Evolutionary conservation across 1,284 basidiomycete genomes (phyloP).

Genomic region (Leccinum fallax): DNA sequence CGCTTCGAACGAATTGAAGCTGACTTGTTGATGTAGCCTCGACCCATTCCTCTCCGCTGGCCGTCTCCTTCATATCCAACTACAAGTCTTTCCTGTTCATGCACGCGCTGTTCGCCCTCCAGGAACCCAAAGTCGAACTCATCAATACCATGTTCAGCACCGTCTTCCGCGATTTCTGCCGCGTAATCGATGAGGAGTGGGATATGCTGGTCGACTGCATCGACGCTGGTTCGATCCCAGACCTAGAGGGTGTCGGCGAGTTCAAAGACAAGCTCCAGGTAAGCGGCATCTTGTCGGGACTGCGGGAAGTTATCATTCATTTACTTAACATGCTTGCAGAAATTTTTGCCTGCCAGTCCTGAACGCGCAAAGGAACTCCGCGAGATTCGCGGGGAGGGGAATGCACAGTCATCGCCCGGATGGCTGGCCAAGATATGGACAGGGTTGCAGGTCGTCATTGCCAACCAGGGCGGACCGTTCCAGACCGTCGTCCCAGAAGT

Average conservation of each 20-base stretch:
- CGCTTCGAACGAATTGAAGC: neutral
- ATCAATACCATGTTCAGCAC: slow-evolving; percentile 29
- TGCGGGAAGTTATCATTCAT: neutral
- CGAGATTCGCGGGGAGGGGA: neutral
- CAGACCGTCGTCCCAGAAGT: slow-evolving; percentile 24
- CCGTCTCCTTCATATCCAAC: slow-evolving; percentile 20
- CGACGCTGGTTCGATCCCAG: slow-evolving; percentile 17
- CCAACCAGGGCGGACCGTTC: slow-evolving; percentile 31
- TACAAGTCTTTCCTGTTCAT: slow-evolving; percentile 30
- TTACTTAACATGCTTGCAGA: slow-evolving; percentile 6
- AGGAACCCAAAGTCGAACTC: slow-evolving; percentile 24
- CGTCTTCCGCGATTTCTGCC: slow-evolving; percentile 24
- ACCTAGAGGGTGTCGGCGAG: slow-evolving; percentile 12
- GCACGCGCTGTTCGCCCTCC: slow-evolving; percentile 28
- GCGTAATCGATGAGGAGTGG: slow-evolving; percentile 20
- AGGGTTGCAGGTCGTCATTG: slow-evolving; percentile 13
- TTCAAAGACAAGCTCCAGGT: slow-evolving; percentile 23
- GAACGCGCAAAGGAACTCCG: slow-evolving; percentile 20
- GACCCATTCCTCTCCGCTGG: slow-evolving; percentile 27
- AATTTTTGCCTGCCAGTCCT: slow-evolving; percentile 19
- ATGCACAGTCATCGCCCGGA: slow-evolving; percentile 3
- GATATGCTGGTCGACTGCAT: slow-evolving; percentile 26
- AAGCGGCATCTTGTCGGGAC: neutral
- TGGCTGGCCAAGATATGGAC: slow-evolving; percentile 28
- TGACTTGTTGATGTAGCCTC: slow-evolving; percentile 12